Evolutionary conservation across 805 yeast species (phyloP).

Genomic region (Sporopachydermia quercuum): DNA sequence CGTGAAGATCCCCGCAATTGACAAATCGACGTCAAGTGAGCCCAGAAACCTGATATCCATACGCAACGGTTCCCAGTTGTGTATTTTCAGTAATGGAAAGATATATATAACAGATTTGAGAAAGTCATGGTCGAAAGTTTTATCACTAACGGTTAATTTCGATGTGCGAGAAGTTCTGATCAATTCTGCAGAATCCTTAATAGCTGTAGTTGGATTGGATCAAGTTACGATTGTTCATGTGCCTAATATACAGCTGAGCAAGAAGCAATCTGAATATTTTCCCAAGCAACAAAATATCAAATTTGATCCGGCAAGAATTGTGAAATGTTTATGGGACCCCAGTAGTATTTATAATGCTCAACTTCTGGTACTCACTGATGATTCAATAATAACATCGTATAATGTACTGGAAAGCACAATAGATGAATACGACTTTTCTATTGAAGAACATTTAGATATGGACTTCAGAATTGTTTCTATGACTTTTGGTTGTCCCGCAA

Average conservation of each 20-base stretch:
- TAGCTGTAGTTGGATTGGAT: neutral
- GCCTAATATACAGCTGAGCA: neutral
- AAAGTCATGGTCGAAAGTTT: too few species aligned
- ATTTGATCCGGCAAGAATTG: neutral
- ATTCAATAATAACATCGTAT: neutral
- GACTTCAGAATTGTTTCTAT: constrained; percentile 20
- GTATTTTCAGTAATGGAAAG: neutral
- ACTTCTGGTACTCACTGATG: neutral
- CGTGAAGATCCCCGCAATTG: constrained; percentile 5
- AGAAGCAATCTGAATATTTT: neutral
- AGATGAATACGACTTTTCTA: neutral
- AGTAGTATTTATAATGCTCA: neutral
- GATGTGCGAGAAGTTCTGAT: neutral
- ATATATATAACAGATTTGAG: neutral
- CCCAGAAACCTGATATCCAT: neutral
- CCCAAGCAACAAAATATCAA: neutral
- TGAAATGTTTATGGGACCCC: neutral
- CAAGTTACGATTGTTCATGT: neutral
- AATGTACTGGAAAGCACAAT: neutral
- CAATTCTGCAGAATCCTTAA: neutral
- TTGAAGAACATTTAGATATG: neutral
- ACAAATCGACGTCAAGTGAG: too few species aligned
- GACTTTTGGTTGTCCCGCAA: constrained; percentile 27
- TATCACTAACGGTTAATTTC: neutral
- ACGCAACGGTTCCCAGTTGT: neutral